Conservation (phyloP, 345 rosid genomes). For the Carallia brachiata region DNA sequence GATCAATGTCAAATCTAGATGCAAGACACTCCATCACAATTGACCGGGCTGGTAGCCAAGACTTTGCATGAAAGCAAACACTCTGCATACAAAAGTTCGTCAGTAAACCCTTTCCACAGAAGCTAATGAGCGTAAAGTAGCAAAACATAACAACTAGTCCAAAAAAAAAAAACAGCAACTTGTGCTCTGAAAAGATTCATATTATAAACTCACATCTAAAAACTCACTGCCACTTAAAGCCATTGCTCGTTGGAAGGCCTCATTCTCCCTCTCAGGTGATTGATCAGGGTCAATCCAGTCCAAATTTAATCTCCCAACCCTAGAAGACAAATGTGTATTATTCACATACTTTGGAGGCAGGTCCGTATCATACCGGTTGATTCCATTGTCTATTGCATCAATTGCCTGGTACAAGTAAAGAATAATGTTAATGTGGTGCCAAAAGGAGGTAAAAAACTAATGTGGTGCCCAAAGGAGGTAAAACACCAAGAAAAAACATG, state of each 20-base stretch:
- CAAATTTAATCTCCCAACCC: slow-evolving; percentile 81
- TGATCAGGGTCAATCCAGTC: slow-evolving; percentile 95
- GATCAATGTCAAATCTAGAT: slow-evolving; percentile 57
- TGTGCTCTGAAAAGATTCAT: background rate
- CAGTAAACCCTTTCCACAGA: background rate
- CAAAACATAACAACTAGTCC: background rate
- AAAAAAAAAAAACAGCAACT: background rate
- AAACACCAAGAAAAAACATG: too few relatives aligned
- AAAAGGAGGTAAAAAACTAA: too few relatives aligned
- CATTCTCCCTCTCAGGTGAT: slow-evolving; percentile 83
- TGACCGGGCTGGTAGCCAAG: slow-evolving; percentile 90
- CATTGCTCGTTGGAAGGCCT: slow-evolving; percentile 79
- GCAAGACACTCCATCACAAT: slow-evolving; percentile 72
- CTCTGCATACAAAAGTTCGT: slow-evolving; percentile 39
- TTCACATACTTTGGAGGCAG: slow-evolving; percentile 86
- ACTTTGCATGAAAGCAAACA: slow-evolving; percentile 64
- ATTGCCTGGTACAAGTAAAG: slow-evolving; percentile 46
- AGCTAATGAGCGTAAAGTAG: background rate
- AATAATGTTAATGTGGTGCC: background rate
- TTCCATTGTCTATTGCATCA: slow-evolving; percentile 87
- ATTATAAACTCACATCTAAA: slow-evolving; percentile 54
- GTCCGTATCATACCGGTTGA: slow-evolving; percentile 75
- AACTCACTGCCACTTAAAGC: slow-evolving; percentile 79
- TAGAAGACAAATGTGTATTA: slow-evolving; percentile 74
- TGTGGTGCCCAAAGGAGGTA: too few relatives aligned